Conservation (phyloP, 2,329 filamentous ascomycete genomes). For the Penicillium olsonii region DNA sequence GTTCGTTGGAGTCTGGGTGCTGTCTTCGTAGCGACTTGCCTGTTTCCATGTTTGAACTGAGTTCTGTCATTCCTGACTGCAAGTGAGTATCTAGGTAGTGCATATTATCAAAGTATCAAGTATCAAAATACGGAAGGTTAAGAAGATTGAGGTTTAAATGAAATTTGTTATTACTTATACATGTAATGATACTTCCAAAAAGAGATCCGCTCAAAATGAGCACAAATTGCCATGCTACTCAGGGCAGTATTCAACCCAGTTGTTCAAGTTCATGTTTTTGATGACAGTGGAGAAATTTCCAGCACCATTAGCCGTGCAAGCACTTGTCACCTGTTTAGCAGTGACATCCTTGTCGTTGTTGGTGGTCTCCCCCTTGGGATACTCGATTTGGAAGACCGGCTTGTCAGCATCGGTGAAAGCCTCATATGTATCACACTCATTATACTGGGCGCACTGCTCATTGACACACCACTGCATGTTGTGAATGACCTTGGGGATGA, state of each 20-base stretch:
- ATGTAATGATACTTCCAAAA: neutral
- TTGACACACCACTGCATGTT: conserved; percentile 68
- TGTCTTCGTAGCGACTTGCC: neutral
- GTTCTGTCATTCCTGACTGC: too few relatives aligned
- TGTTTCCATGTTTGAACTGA: too few relatives aligned
- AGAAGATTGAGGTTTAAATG: too few relatives aligned
- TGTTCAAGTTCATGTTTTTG: conserved; percentile 65
- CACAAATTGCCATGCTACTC: neutral
- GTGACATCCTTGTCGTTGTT: conserved; percentile 39
- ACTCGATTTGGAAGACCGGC: conserved; percentile 74
- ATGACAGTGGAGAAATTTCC: conserved; percentile 63
- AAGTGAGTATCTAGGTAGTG: too few relatives aligned
- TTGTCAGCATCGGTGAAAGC: conserved; percentile 62
- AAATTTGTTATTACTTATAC: conserved; percentile 6
- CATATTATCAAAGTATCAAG: too few relatives aligned
- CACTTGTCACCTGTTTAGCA: conserved; percentile 34
- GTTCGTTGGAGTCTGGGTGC: neutral
- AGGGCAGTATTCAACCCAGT: conserved; percentile 62
- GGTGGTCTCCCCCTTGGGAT: conserved; percentile 55
- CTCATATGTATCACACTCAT: conserved; percentile 61
- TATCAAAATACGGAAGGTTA: too few relatives aligned
- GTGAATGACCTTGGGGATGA: conserved; percentile 55
- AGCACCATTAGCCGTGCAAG: conserved; percentile 52
- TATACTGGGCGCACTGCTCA: conserved; percentile 65
- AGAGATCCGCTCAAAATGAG: neutral